Evolutionary conservation across 371 early-diverging fungal genomes (phyloP).

Genomic region (Dichotomocladium elegans): DNA sequence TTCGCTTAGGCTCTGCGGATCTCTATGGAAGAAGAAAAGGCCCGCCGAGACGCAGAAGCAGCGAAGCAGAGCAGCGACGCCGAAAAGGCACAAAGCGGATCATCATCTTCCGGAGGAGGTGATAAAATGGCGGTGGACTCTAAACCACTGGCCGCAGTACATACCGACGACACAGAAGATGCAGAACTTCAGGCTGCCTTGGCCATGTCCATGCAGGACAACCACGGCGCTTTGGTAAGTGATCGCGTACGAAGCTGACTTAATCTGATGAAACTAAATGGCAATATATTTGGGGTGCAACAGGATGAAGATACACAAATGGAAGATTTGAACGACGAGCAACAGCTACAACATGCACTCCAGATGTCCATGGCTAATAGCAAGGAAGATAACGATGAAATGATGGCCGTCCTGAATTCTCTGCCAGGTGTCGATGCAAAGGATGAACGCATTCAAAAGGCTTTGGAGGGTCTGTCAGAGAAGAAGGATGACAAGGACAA

Average conservation of each 20-base stretch:
- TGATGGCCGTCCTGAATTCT: constrained; percentile 72
- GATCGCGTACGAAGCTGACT: constrained; percentile 4
- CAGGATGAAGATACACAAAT: constrained; percentile 60
- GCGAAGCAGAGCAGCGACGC: constrained; percentile 31
- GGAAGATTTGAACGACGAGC: constrained; percentile 83
- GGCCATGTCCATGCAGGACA: constrained; percentile 63
- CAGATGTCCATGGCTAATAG: constrained; percentile 79
- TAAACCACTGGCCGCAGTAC: constrained; percentile 20
- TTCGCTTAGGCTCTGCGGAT: constrained; percentile 89
- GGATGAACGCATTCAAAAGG: constrained; percentile 82
- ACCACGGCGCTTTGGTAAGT: constrained; percentile 9
- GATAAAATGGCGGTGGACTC: constrained; percentile 50
- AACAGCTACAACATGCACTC: constrained; percentile 83
- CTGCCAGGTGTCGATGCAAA: constrained; percentile 88
- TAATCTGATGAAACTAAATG: neutral
- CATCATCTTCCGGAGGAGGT: constrained; percentile 29
- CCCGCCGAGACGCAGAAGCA: constrained; percentile 78
- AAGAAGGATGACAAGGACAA: constrained; percentile 44
- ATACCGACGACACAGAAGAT: constrained; percentile 44
- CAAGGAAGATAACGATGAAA: constrained; percentile 32
- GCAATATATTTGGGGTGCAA: neutral
- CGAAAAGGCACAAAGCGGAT: constrained; percentile 19
- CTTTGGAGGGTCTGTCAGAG: constrained; percentile 52
- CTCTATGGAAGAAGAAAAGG: constrained; percentile 95
- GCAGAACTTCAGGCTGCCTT: constrained; percentile 44